Conservation (phyloP, 148 eudicot species). For the Selenicereus undatus region DNA sequence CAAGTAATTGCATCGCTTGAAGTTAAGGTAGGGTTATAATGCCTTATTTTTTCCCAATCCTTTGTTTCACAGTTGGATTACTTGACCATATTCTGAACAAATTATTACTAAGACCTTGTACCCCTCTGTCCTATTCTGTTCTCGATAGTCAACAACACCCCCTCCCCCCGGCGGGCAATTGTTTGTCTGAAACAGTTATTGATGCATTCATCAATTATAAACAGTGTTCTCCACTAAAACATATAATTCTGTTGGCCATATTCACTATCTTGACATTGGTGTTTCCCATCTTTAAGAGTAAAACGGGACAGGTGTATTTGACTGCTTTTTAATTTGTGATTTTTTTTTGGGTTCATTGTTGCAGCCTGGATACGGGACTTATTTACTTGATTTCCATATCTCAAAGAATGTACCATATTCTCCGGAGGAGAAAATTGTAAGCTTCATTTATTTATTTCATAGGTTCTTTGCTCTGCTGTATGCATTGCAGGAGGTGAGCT, state of each 20-base stretch:
- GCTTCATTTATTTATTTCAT: conserved; percentile 22
- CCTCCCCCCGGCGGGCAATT: background rate
- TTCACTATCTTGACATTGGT: background rate
- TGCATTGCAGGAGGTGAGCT: background rate
- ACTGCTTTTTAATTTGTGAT: background rate
- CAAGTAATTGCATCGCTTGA: conserved; percentile 53
- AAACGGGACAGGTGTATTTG: background rate
- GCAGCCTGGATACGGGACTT: conserved; percentile 84
- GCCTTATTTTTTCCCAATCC: background rate
- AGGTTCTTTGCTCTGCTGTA: background rate
- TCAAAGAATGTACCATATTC: conserved; percentile 42
- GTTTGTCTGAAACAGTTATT: background rate
- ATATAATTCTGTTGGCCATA: background rate
- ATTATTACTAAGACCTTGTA: background rate
- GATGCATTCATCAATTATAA: background rate
- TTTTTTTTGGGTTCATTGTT: conserved; percentile 21
- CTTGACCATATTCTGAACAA: background rate
- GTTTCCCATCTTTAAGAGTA: background rate
- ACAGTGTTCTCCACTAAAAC: background rate
- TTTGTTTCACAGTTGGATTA: background rate
- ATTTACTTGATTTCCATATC: conserved; percentile 70
- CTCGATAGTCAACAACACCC: background rate
- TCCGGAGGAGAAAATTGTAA: conserved; percentile 60
- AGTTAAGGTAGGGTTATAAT: conserved; percentile 50
- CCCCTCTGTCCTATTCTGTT: background rate